phyloP scores from a whole-genome alignment of 805 yeast species.

The Dipodascus geniculatus region DNA sequence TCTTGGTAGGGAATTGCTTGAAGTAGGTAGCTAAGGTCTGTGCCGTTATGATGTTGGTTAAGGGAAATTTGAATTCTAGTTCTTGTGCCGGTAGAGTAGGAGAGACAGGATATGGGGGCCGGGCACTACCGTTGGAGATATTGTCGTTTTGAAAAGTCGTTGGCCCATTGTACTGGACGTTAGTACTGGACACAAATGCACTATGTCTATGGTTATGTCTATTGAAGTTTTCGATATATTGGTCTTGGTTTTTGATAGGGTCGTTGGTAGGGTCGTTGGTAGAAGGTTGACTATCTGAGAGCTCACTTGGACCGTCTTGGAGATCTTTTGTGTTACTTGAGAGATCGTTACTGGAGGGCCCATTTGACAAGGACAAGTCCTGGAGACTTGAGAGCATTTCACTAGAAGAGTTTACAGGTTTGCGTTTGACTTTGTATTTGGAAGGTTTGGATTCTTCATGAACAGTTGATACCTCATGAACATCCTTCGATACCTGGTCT shows the following conservation, averaged over 20 bases:
- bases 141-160: background rate
- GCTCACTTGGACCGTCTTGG: background rate
- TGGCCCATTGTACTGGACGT: too few species aligned
- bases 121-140: background rate
- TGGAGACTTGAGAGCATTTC: background rate
- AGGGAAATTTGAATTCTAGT: slow-evolving; percentile 18
- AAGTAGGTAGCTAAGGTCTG: slow-evolving; percentile 18
- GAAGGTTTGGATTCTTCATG: background rate
- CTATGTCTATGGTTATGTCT: background rate
- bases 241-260: background rate
- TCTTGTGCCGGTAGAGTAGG: slow-evolving; percentile 4
- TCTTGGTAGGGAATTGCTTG: slow-evolving; percentile 15
- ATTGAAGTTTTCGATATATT: background rate
- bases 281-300: too few species aligned
- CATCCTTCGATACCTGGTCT: slow-evolving; percentile 5
- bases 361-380: background rate
- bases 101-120: slow-evolving; percentile 6
- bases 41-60: slow-evolving; percentile 18
- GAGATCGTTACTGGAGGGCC: too few species aligned
- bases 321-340: background rate
- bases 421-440: background rate
- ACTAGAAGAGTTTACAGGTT: background rate
- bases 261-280: background rate
- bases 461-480: slow-evolving; percentile 6
- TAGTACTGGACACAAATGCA: slow-evolving; percentile 6